These are phyloP conservation scores for Thelonectria olida DNA, from an alignment of 2,329 filamentous ascomycete species.

Conservation along the genomic window DNA sequence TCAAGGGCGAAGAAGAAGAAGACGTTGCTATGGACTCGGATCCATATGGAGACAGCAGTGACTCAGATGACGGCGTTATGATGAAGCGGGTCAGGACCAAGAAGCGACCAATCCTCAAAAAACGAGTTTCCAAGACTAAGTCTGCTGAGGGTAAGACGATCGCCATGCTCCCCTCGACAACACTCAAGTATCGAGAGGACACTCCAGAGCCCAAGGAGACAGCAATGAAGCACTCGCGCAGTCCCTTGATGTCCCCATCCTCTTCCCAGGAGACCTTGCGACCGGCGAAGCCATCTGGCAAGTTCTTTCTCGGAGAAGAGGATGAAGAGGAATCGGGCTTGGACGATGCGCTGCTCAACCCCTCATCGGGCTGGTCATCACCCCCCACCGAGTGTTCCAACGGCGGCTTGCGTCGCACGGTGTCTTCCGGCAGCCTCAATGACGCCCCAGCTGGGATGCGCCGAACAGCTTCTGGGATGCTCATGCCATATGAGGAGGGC, in stretches of 20 bases:
- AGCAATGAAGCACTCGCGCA: conserved; percentile 69
- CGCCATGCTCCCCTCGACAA: conserved; percentile 87
- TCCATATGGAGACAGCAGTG: conserved; percentile 65
- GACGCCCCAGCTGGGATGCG: conserved; percentile 71
- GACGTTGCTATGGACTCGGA: conserved; percentile 72
- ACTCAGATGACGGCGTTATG: conserved; percentile 83
- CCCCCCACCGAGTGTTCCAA: conserved; percentile 34
- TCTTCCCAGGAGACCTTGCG: conserved; percentile 85
- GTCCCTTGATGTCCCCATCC: conserved; percentile 71
- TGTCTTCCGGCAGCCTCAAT: conserved; percentile 59
- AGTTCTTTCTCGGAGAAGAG: conserved; percentile 67
- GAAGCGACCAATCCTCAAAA: conserved; percentile 59
- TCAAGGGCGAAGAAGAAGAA: conserved; percentile 80
- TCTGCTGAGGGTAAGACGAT: conserved; percentile 83
- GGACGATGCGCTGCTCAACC: conserved; percentile 43
- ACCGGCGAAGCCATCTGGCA: conserved; percentile 72
- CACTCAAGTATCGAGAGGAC: conserved; percentile 83
- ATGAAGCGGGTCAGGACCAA: conserved; percentile 75
- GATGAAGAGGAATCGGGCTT: conserved; percentile 67
- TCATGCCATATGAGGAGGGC: conserved; percentile 86
- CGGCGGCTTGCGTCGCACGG: conserved; percentile 54
- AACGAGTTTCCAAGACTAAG: conserved; percentile 47
- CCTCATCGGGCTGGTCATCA: conserved; percentile 45
- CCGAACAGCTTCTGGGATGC: conserved; percentile 86
- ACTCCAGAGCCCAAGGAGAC: conserved; percentile 72